Evolutionary conservation across 306 rosid genomes (phyloP).

Genomic region (Sindora glabra): DNA sequence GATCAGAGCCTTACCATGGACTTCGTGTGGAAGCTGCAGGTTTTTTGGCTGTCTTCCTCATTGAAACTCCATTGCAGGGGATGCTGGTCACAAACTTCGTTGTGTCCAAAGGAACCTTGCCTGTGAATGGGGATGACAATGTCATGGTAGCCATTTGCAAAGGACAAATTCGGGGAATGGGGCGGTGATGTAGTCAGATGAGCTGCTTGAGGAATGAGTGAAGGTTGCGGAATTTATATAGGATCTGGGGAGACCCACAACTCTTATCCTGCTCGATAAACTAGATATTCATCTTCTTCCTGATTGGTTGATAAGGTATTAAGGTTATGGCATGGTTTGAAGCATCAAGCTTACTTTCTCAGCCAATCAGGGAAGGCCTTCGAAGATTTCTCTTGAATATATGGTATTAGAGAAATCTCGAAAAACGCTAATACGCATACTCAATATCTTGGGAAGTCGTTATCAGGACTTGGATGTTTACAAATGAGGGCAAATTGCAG

Average conservation of each 20-base stretch:
- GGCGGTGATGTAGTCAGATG: background rate
- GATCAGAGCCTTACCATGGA: slow-evolving; percentile 30
- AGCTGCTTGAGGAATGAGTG: background rate
- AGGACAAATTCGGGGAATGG: too few species aligned
- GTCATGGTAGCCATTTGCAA: slow-evolving; percentile 27
- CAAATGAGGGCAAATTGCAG: too few species aligned
- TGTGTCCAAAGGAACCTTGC: slow-evolving; percentile 13
- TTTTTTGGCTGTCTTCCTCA: slow-evolving; percentile 19
- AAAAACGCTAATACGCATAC: too few species aligned
- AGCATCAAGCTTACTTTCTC: background rate
- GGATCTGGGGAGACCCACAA: background rate
- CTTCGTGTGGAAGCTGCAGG: slow-evolving; percentile 22
- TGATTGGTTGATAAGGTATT: slow-evolving; percentile 4
- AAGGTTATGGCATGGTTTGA: background rate
- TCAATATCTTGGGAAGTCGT: too few species aligned
- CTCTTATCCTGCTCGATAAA: background rate
- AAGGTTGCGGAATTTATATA: background rate
- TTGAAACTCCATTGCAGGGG: slow-evolving; percentile 18
- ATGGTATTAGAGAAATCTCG: too few species aligned
- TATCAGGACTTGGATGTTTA: too few species aligned
- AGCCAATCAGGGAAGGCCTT: background rate
- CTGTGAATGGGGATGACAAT: slow-evolving; percentile 29
- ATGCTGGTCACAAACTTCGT: slow-evolving; percentile 7
- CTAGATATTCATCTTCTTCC: background rate
- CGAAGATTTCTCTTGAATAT: background rate